A percentile compares a stretch with the other conserved stretches of the same genome.
phyloP scores from a whole-genome alignment of 2,329 filamentous ascomycete genomes.

The Thyridium curvatum region DNA sequence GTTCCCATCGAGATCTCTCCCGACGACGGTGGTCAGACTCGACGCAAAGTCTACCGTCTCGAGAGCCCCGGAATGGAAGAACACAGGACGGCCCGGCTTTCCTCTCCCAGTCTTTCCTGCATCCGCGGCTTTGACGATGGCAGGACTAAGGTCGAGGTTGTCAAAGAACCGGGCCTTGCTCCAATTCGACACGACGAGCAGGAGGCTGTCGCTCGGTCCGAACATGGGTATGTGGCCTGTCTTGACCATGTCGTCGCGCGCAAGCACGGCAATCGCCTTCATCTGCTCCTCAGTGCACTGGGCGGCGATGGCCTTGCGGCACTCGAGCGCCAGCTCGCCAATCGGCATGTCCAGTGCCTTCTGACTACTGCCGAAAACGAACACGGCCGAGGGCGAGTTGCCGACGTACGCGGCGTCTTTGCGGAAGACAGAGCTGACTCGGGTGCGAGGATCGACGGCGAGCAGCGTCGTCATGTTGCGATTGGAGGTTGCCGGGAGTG shows the following conservation, averaged over 20 bases:
- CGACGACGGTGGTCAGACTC: too few species aligned
- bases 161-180: constrained; percentile 8
- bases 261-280: constrained; percentile 1
- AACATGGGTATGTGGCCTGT: constrained; percentile 1
- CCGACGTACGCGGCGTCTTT: constrained; percentile 16
- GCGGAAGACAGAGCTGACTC: constrained; percentile 19
- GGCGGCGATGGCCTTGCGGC: constrained; percentile 7
- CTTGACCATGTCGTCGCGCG: constrained; percentile 1
- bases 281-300: constrained; percentile 11
- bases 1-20: too few species aligned
- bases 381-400: constrained; percentile 8
- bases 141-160: constrained; percentile 9
- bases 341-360: constrained; percentile 5
- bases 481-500: constrained; percentile 13
- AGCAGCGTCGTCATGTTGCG: constrained; percentile 27
- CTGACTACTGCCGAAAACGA: constrained; percentile 2
- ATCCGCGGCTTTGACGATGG: constrained; percentile 2
- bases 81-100: too few species aligned
- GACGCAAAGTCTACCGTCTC: too few species aligned
- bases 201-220: too few species aligned
- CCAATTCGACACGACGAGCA: constrained; percentile 8
- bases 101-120: too few species aligned
- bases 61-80: too few species aligned
- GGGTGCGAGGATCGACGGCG: constrained; percentile 28
- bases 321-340: constrained; percentile 8